A percentile compares a stretch with the other conserved stretches of the same genome.
Conservation (phyloP, 305 asterid species). For the Striga hermonthica region DNA sequence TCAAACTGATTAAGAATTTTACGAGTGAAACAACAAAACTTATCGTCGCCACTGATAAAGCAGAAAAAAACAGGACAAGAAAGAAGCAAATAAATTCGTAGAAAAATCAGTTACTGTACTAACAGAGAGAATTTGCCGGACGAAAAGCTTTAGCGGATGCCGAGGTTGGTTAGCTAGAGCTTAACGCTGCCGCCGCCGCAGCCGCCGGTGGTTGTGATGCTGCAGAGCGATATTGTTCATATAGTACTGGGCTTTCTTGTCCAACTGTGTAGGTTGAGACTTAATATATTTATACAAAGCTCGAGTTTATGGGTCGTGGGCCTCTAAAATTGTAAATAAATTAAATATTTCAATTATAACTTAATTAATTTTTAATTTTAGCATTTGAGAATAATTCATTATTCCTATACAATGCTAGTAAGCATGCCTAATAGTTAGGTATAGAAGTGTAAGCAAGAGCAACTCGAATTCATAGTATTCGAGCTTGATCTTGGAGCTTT, state of each 20-base stretch:
- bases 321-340: too few species aligned
- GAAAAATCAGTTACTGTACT: background rate
- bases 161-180: slow-evolving; percentile 7
- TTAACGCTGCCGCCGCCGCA: slow-evolving; percentile 6
- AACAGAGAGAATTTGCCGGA: slow-evolving; percentile 14
- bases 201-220: slow-evolving; percentile 22
- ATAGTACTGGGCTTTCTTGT: background rate
- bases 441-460: too few species aligned
- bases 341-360: too few species aligned
- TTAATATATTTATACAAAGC: background rate
- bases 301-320: too few species aligned
- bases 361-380: too few species aligned
- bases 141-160: slow-evolving; percentile 2
- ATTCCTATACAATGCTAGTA: too few species aligned
- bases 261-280: slow-evolving; percentile 1
- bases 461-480: too few species aligned
- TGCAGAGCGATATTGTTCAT: background rate
- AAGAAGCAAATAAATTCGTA: background rate
- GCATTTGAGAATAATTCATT: background rate
- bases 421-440: too few species aligned
- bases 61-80: background rate
- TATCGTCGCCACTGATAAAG: background rate
- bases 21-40: background rate
- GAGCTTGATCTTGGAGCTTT: too few species aligned
- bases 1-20: background rate